Evolutionary conservation across 2,329 filamentous ascomycete species (phyloP).

Genomic region (Diaporthe longicolla): DNA sequence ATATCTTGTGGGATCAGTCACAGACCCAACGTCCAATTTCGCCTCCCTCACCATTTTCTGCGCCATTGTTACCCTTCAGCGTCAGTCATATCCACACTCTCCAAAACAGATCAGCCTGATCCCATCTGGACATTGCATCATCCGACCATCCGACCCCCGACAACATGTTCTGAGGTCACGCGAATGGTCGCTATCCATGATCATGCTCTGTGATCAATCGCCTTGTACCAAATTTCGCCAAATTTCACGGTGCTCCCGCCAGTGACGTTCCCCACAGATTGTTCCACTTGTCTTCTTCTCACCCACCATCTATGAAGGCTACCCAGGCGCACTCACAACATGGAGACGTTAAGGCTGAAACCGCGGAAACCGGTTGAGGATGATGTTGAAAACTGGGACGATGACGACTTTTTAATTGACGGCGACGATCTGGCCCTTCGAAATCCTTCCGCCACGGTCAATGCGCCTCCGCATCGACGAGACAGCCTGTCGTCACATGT

Average conservation of each 20-base stretch:
- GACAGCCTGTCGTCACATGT: constrained; percentile 86
- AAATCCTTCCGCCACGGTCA: constrained; percentile 63
- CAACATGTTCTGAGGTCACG: constrained; percentile 36
- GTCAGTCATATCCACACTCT: constrained; percentile 10
- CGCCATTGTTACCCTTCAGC: not conserved
- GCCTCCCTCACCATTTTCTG: constrained; percentile 13
- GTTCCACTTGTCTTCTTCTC: constrained; percentile 12
- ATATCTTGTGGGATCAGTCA: constrained; percentile 20
- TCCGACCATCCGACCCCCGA: not conserved
- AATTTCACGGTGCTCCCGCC: constrained; percentile 27
- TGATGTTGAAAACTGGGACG: constrained; percentile 82
- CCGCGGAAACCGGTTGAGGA: constrained; percentile 69
- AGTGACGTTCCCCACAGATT: constrained; percentile 33
- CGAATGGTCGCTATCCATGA: constrained; percentile 31
- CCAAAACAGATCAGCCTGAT: not conserved
- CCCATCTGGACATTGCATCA: constrained; percentile 20
- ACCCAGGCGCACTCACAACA: constrained; percentile 48
- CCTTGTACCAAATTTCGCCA: constrained; percentile 30
- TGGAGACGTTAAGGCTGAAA: constrained; percentile 70
- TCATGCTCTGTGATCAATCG: constrained; percentile 38
- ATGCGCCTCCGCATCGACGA: constrained; percentile 68
- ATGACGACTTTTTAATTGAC: constrained; percentile 81
- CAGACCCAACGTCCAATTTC: constrained; percentile 24
- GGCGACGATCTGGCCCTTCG: constrained; percentile 75
- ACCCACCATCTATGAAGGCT: constrained; percentile 38